Percentiles rank a stretch among this genome's conserved stretches.
Evolutionary conservation across 768 basidiomycete genomes (phyloP).

Genomic region (Psilocybe subaeruginosa): DNA sequence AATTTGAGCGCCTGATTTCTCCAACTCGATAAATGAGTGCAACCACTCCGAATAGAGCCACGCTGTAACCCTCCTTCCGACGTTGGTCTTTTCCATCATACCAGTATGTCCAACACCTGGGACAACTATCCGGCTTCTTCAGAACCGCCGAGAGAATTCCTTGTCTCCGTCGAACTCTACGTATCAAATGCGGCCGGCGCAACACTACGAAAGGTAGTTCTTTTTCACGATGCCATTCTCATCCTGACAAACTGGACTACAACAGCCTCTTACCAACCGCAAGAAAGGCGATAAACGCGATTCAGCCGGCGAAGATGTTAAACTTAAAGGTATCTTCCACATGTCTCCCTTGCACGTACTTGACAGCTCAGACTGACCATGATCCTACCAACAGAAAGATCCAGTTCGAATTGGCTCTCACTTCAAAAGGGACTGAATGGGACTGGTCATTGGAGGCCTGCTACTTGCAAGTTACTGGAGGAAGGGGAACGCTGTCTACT

Average conservation of each 20-base stretch:
- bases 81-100: slow-evolving; percentile 14
- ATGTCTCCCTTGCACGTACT: too few species aligned
- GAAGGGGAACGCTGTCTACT: slow-evolving; percentile 69
- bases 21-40: slow-evolving; percentile 23
- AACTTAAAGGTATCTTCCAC: slow-evolving; percentile 56
- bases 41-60: slow-evolving; percentile 14
- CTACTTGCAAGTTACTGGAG: slow-evolving; percentile 70
- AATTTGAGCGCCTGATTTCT: slow-evolving; percentile 23
- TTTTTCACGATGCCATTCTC: neutral
- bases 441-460: slow-evolving; percentile 71
- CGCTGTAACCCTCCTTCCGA: slow-evolving; percentile 6
- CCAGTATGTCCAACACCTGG: slow-evolving; percentile 37
- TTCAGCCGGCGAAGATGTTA: slow-evolving; percentile 50
- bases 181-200: slow-evolving; percentile 54
- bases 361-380: neutral
- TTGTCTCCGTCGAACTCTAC: slow-evolving; percentile 65
- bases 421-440: slow-evolving; percentile 52
- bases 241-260: slow-evolving; percentile 6
- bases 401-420: slow-evolving; percentile 75
- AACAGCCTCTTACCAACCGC: slow-evolving; percentile 46
- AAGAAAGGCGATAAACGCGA: slow-evolving; percentile 63
- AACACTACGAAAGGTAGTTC: slow-evolving; percentile 59
- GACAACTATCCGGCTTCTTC: slow-evolving; percentile 25
- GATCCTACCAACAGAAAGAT: slow-evolving; percentile 55
- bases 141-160: slow-evolving; percentile 48